Base-by-base conservation (phyloP, 2,329 filamentous ascomycete genomes). In the Hypoxylon sp. region DNA sequence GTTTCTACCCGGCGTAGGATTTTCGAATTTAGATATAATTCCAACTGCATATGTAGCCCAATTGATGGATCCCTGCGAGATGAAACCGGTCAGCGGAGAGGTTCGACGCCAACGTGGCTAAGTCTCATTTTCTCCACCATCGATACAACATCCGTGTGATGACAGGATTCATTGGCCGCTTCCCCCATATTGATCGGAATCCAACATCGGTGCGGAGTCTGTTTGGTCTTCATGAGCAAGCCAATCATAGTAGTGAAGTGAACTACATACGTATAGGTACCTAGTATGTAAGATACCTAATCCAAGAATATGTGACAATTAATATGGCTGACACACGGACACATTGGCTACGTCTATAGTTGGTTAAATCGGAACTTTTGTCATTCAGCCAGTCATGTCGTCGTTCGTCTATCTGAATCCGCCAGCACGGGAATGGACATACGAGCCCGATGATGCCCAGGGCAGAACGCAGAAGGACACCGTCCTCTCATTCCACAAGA, bases 401-500 rank as follows among this genome's bases (percentile, higher is more conserved):
- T 63, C 68, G 10, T 66, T 60, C n/a, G 67, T 75, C 51, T 65
- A 75, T 43, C 32, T 70, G 9, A 74, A 72, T 60, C 60, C 72
- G n/a, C 45, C 48, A n/a, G 72, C 72, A 25, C 71, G 62, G 53
- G 65, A 48, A 10, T 74, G 74, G 74, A 59, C 61, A 25, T 50
- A 32, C 10, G 25, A 51, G 14, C 49, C 70, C 60, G 60, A 61
- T 28, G 48, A 50, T 36, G 50, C 66, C 10, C 67, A 68, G 38
- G 52, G 56, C n/a, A 38, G 11, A 19, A 67, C 63, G 36, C 67
- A 60, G 43, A 59, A 69, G 43, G 56, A 34, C 19, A 65, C 63
- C 1, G 60, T 76, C 28, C 72, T 74, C 10, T 60, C 70, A 48
- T 75, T 76, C 60, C 74, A 76, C 58, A 58, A 70, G 65, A 72